These are phyloP conservation scores for Arthromyces matolae DNA, from an alignment of 768 basidiomycete species.

Conservation along the genomic window DNA sequence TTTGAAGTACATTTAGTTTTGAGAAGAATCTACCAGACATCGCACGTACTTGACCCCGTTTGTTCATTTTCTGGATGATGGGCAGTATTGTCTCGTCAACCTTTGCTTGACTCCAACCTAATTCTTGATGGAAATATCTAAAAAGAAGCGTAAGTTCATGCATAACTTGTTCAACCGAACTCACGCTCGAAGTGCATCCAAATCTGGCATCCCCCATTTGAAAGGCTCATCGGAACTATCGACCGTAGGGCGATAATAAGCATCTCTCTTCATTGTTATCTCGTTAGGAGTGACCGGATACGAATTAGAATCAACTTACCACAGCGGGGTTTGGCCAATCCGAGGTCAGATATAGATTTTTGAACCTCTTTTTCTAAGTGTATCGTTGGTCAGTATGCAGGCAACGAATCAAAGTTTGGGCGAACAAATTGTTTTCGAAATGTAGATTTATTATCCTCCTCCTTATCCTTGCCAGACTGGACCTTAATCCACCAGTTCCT, in stretches of 20 bases:
- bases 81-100: conserved; percentile 90
- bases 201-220: conserved; percentile 95
- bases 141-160: not conserved
- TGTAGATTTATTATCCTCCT: conserved; percentile 66
- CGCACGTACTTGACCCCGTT: conserved; percentile 63
- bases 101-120: conserved; percentile 78
- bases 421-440: conserved; percentile 86
- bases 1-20: conserved; percentile 22
- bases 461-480: conserved; percentile 81
- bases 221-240: conserved; percentile 92
- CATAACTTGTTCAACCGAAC: conserved; percentile 19
- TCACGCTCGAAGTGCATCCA: conserved; percentile 84
- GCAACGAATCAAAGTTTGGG: not conserved
- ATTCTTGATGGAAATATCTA: conserved; percentile 72
- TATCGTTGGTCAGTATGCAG: conserved; percentile 5
- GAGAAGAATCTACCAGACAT: not conserved
- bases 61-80: conserved; percentile 85
- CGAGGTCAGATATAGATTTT: conserved; percentile 68
- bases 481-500: conserved; percentile 94
- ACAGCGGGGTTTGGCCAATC: conserved; percentile 96
- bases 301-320: conserved; percentile 45
- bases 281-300: not conserved
- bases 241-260: conserved; percentile 88
- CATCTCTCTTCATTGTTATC: conserved; percentile 61
- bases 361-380: conserved; percentile 93